A percentile compares a stretch with the other conserved stretches of the same genome.
Conservation (phyloP, 2,329 filamentous ascomycete species). For the Madurella fahalii region DNA sequence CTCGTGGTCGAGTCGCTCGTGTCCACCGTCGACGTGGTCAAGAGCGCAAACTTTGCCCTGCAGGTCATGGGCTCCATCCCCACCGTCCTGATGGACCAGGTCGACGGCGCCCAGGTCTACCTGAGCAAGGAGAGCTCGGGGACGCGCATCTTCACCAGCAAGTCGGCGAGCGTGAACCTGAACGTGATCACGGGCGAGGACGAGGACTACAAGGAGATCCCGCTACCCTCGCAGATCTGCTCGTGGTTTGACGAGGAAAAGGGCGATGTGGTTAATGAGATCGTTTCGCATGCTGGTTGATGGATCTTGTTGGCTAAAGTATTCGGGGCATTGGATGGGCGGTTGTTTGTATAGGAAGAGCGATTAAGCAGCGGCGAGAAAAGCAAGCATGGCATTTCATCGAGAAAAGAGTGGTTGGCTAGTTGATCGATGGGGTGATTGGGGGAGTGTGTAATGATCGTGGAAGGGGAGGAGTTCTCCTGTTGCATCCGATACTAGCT, state of each 20-base stretch:
- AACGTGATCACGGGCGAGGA: constrained; percentile 68
- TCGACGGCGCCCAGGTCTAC: constrained; percentile 86
- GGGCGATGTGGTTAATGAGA: constrained; percentile 81
- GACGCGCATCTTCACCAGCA: constrained; percentile 85
- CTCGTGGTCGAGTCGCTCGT: constrained; percentile 87
- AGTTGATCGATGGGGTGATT: too few relatives aligned
- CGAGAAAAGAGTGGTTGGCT: too few relatives aligned
- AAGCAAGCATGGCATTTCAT: too few relatives aligned
- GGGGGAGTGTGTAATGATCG: too few relatives aligned
- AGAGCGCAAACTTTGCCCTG: constrained; percentile 89
- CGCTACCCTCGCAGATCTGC: constrained; percentile 86
- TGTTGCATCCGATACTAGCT: too few relatives aligned
- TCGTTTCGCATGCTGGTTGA: constrained; percentile 88
- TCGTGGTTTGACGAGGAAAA: constrained; percentile 65
- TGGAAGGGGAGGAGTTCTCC: too few relatives aligned
- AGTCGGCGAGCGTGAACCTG: constrained; percentile 81
- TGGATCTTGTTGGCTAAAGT: neutral
- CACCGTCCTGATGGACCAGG: constrained; percentile 86
- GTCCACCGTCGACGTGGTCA: constrained; percentile 90
- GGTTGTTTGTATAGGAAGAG: neutral
- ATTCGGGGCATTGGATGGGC: neutral
- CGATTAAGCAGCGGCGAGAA: neutral
- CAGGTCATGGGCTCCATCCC: constrained; percentile 84
- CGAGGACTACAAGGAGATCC: constrained; percentile 81
- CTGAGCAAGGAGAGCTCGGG: constrained; percentile 72